Evolutionary conservation across 1,284 basidiomycete species (phyloP).

Genomic region (Pulchroboletus neoregius): DNA sequence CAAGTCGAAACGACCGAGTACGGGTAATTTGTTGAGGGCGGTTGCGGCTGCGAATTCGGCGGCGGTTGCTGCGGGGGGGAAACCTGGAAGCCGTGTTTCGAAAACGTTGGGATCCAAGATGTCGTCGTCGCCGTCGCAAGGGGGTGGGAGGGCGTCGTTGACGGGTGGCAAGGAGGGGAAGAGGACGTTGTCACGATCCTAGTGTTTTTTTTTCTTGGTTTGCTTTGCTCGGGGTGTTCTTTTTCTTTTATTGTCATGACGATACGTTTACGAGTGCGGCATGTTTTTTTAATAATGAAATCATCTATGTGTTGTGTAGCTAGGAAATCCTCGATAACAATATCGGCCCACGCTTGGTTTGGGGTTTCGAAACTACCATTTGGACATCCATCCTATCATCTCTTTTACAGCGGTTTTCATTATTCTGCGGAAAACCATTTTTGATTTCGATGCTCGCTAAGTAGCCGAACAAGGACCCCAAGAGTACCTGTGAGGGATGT

Average conservation of each 20-base stretch:
- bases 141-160: constrained; percentile 25
- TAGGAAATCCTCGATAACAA: too few relatives aligned
- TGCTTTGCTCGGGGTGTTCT: background rate
- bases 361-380: too few relatives aligned
- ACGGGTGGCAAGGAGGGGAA: constrained; percentile 42
- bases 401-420: too few relatives aligned
- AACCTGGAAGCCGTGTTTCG: constrained; percentile 16
- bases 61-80: constrained; percentile 23
- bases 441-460: too few relatives aligned
- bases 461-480: too few relatives aligned
- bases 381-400: too few relatives aligned
- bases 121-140: constrained; percentile 4
- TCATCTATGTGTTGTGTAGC: too few relatives aligned
- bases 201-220: background rate
- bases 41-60: constrained; percentile 63
- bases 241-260: background rate
- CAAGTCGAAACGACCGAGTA: constrained; percentile 43
- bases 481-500: too few relatives aligned
- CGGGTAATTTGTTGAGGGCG: constrained; percentile 51
- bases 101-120: constrained; percentile 12
- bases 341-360: too few relatives aligned
- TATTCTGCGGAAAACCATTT: too few relatives aligned
- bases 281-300: constrained; percentile 3
- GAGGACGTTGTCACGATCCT: constrained; percentile 37
- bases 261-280: constrained; percentile 7